Evolutionary conservation across 2,329 filamentous ascomycete species (phyloP), one percentile per base, ranked within the genome.

Genomic region (Fusarium newnesense): DNA sequence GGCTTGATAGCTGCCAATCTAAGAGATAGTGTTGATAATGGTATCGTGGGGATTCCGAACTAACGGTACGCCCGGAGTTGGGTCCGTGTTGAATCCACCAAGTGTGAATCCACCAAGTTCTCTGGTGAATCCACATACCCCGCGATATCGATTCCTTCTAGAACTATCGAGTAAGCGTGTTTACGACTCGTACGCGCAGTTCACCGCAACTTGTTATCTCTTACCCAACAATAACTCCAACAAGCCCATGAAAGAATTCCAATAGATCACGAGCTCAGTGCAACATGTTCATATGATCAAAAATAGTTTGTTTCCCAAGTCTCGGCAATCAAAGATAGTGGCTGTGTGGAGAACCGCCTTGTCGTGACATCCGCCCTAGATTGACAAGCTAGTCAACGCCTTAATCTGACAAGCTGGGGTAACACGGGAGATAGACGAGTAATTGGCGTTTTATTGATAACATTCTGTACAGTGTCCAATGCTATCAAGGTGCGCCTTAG

Each of bases 301-400:
- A 30, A 34, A 32, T 52, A 50, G 24, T 24, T 49, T 47, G 28
- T n/a, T 15, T 15, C 9, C 18, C 21, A 12, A 30, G 28, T 56
- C 50, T 60, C 50, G 60, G 65, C 56, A 64, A 49, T n/a, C 26
- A 40, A 28, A 15, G 18, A 6, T 54, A 28, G 50, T 62, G 62
- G 70, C n/a, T 26, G 70, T 46, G 70, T 73, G 70, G 70, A 52
- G 70, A 58, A 58, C 57, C 70, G 70, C 70, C 70, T 71, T 73
- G 63, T 73, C 67, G 16, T 60, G 70, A 73, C 70, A 73, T 71
- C 71, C 70, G 70, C 70, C 70, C 68, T 73, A 59, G 62, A 40
- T 57, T 32, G 47, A 74, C 70, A 52, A 73, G 61, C 70, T 73
- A 71, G 58, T 66, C 54, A 37, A 16, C 70, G 70, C 70, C 70